A percentile compares a stretch with the other conserved stretches of the same genome.
phyloP scores from a whole-genome alignment of 805 yeast genomes.

The Teunomyces barrocoloradensis region DNA sequence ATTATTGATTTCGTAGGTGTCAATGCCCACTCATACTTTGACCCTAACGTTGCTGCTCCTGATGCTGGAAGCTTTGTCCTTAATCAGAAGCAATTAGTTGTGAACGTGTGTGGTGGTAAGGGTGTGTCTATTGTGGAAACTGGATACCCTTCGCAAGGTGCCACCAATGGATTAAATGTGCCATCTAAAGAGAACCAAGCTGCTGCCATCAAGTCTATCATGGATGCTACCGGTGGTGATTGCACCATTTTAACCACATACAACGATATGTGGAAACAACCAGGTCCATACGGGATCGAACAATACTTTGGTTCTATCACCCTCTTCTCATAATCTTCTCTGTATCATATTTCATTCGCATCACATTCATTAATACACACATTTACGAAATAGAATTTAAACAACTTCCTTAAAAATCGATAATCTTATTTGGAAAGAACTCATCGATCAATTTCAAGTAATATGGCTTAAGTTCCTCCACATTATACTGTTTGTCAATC shows the following conservation, averaged over 20 bases:
- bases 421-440: constrained; percentile 54
- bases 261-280: constrained; percentile 82
- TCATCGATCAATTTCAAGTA: constrained; percentile 65
- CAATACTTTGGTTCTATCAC: constrained; percentile 75
- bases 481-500: constrained; percentile 46
- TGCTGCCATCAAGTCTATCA: constrained; percentile 62
- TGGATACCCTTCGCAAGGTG: constrained; percentile 82
- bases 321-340: constrained; percentile 21
- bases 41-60: constrained; percentile 55
- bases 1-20: constrained; percentile 81
- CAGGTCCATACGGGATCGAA: constrained; percentile 83
- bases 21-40: constrained; percentile 86
- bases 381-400: not conserved
- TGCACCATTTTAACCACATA: constrained; percentile 76
- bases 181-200: constrained; percentile 72
- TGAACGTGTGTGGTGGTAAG: constrained; percentile 53
- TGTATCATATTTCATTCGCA: not conserved
- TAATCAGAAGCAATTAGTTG: constrained; percentile 57
- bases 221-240: constrained; percentile 55
- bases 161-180: constrained; percentile 65
- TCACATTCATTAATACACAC: not conserved
- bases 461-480: constrained; percentile 53
- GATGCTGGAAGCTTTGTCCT: constrained; percentile 69
- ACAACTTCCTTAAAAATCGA: constrained; percentile 47
- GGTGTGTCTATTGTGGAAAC: constrained; percentile 74